Evolutionary conservation across 202 grass and related monocot genomes (phyloP), one percentile per base, ranked within the genome.

Genomic region (Setaria italica): DNA sequence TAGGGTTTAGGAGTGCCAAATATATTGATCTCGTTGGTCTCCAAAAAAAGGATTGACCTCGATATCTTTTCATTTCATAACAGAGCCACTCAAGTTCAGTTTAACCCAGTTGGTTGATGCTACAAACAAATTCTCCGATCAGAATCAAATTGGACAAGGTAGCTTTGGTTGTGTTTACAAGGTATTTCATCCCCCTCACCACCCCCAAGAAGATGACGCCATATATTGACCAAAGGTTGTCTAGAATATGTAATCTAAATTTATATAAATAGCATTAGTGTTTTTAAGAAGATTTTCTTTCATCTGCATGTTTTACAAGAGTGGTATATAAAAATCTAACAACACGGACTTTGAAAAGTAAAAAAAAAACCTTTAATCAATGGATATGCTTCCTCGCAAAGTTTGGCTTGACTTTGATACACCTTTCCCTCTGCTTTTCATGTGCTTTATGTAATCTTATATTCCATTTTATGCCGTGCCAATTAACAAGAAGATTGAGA

Each of bases 151-250:
- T 79, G 75, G 84, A 9, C 45, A 72, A 79, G 84, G 75, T 43
- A 72, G 4, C 66, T 79, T 85, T 63, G 84, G 84, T 1, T 79
- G 32, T 63, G 66, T 79, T 63, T 85, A 85, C 84, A 85, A 85
- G 84, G 84, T 85, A 74, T 8, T 39, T 39, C 25, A 39, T 46
- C 16, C 67, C 9, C 3, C 25, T 11, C 4, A 37, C 67, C 9
- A 17, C 9, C 4, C 35, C 64, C 65, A 21, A 19, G 43, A 41
- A 45, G 43, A 69, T 69, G 20, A 25, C 9, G 2, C 42, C 41
- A 20, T 46, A 46, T 71, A 29, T 29, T 7, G 11, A 7, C 11
- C 1, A 25, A 48, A 47, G 20, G 43, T 71, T 71, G 45, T 45
- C n/a, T 29, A 25, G 11, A 70, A 47, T 71, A 48, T 71, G 1